A percentile compares a stretch with the other conserved stretches of the same genome.
phyloP scores from a whole-genome alignment of 345 rosid genomes.

The Eutrema japonicum region DNA sequence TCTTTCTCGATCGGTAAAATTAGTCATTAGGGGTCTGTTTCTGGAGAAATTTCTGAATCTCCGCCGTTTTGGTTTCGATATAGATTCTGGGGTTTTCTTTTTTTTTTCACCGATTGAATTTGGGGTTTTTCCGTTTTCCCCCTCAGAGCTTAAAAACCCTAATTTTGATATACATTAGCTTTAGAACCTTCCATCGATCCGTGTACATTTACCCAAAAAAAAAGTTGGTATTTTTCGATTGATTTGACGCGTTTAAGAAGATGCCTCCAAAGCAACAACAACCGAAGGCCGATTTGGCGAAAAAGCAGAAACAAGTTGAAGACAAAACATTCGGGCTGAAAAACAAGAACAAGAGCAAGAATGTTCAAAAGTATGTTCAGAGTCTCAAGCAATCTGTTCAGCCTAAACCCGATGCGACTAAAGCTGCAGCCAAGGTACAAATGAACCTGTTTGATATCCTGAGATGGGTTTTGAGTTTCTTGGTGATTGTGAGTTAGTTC shows the following conservation, averaged over 20 bases:
- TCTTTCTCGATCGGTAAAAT: constrained; percentile 32
- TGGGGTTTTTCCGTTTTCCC: neutral
- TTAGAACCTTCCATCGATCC: constrained; percentile 24
- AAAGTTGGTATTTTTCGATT: neutral
- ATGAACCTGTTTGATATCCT: neutral
- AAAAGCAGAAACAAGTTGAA: constrained; percentile 92
- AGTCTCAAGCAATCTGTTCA: constrained; percentile 76
- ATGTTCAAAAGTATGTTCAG: constrained; percentile 93
- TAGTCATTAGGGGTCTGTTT: constrained; percentile 41
- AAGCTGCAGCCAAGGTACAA: constrained; percentile 74
- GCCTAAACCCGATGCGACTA: constrained; percentile 71
- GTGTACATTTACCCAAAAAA: constrained; percentile 1
- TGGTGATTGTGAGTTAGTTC: constrained; percentile 17
- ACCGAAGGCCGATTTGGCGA: constrained; percentile 83
- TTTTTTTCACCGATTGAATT: constrained; percentile 4
- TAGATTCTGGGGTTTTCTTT: constrained; percentile 7
- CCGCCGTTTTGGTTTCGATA: constrained; percentile 34
- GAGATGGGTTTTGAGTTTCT: constrained; percentile 9
- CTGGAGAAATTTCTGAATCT: constrained; percentile 24
- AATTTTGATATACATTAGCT: constrained; percentile 35
- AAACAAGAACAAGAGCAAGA: constrained; percentile 95
- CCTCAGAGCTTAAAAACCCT: constrained; percentile 36
- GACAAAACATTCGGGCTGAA: constrained; percentile 95
- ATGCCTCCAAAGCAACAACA: constrained; percentile 94
- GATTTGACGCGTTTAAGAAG: constrained; percentile 29